phyloP scores from a whole-genome alignment of 257 asterid genomes.

The Paraleonurus japonicus region DNA sequence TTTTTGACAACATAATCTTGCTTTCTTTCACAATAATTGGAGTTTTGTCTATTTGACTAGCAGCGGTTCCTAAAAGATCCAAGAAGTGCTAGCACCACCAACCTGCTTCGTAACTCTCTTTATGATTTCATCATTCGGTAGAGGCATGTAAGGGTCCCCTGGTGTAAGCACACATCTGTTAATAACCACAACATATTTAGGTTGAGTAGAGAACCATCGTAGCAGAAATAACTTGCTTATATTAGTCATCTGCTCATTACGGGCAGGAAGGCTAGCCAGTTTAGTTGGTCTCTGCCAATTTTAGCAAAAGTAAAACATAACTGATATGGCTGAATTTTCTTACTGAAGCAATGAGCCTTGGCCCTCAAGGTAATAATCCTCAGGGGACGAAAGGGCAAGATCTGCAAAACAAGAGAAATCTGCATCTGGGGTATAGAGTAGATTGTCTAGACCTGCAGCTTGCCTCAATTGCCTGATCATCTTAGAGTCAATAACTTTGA shows the following conservation, averaged over 20 bases:
- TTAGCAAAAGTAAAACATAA: slow-evolving; percentile 6
- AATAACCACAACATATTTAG: slow-evolving; percentile 23
- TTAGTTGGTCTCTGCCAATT: not conserved
- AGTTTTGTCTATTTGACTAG: not conserved
- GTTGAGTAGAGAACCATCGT: slow-evolving; percentile 15
- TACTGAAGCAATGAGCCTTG: slow-evolving; percentile 99
- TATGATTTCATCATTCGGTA: slow-evolving; percentile 81
- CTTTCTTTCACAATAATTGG: slow-evolving; percentile 1
- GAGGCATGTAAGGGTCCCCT: slow-evolving; percentile 98
- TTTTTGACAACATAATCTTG: not conserved
- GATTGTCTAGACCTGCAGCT: slow-evolving; percentile 89
- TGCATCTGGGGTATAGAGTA: slow-evolving; percentile 95
- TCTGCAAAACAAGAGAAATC: slow-evolving; percentile 98
- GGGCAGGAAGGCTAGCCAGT: slow-evolving; percentile 5
- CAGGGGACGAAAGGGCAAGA: slow-evolving; percentile 94
- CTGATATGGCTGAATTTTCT: slow-evolving; percentile 23
- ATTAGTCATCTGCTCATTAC: slow-evolving; percentile 8
- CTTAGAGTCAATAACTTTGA: slow-evolving; percentile 19
- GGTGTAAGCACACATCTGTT: slow-evolving; percentile 95
- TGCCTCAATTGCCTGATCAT: slow-evolving; percentile 74
- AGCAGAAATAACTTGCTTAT: not conserved
- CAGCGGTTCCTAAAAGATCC: not conserved
- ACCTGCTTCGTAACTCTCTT: slow-evolving; percentile 93
- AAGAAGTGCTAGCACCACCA: slow-evolving; percentile 9
- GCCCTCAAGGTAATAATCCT: slow-evolving; percentile 85